Base-by-base conservation (phyloP, 176 grass and related monocot species). In the bread wheat (Triticum aestivum) region DNA sequence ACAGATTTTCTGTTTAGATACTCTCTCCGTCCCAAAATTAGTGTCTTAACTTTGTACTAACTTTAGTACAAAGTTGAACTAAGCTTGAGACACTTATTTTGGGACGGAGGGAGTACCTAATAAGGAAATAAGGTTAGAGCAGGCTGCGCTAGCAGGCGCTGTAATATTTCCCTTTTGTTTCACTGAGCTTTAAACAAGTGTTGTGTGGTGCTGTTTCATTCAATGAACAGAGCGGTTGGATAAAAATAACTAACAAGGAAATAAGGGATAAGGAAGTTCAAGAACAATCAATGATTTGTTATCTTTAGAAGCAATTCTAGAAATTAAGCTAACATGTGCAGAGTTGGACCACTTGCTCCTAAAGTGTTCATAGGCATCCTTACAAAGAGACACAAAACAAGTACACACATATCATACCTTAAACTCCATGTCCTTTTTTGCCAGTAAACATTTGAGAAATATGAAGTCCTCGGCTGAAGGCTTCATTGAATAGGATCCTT, bases 401-500 rank as follows among this genome's bases (percentile, higher is more conserved):
- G 4, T 56, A n/a, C 75, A 69, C 61, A 26, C 29, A 84, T 80
- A 73, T 61, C 42, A 65, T 89, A 98, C 95, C 95, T 95, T 83
- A 95, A 85, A 88, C 71, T 59, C 65, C 69, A 77, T 94, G 77
- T 34, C 87, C 71, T 70, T 93, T 95, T 91, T 92, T 92, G 30
- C 96, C 96, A 79, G 96, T 95, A 79, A 98, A 67, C 83, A 98
- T 95, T 26, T 92, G 93, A 34, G 91, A 94, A 83, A 98, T 92
- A 66, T 98, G 88, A 47, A 98, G 93, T 61, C 96, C 96, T 34
- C 93, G 80, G 87, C 96, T 98, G 39, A 98, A 98, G 69, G 96
- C 96, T 87, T 98, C 93, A 82, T 95, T 98, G 74, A 98, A 98
- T 20, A 98, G 78, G 82, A 98, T 98, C 81, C 96, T 98, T 66